Evolutionary conservation across 2,329 filamentous ascomycete genomes (phyloP), one percentile per base, ranked within the genome.

Genomic region (Nothophaeocryptopus gaeumannii): DNA sequence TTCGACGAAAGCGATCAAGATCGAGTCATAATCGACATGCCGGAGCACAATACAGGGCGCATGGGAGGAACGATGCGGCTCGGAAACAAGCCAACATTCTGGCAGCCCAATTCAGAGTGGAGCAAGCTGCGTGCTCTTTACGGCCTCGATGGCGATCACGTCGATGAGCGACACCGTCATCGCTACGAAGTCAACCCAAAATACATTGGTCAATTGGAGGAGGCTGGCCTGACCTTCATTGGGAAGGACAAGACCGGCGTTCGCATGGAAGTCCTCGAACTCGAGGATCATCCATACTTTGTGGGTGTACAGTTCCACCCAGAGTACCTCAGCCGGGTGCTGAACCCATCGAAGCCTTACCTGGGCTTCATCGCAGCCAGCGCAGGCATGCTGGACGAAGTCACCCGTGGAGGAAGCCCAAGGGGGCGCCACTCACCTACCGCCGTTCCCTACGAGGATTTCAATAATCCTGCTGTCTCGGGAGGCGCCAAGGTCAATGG

Each of bases 221-320:
- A 79, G 39, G 81, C 78, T 5, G 90, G 89, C 0, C 74, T 96
- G 30, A 74, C 78, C 36, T 91, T 95, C 64, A 78, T 91, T 51
- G 88, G 86, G 56, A 90, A 89, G 69, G 89, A 95, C 63, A 83
- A 87, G 50, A 83, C 78, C 53, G 88, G 86, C 38, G 81, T 85
- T 60, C 81, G 89, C 30, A 89, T 93, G 85, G 89, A 95, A 72
- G 80, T 90, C 42, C 73, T 95, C 32, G 89, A 95, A 71, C 73
- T 95, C 54, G 84, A 84, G 66, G 84, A 92, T 57, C 89, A 95
- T 67, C 87, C 86, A 0, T 95, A 82, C 78, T 95, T 85, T 60
- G 88, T 95, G 13, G 85, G 86, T 55, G 86, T 93, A 8, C 91
- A 96, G 70, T 92, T 86, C 70, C 90, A 96, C 68, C 89, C 91